Percentiles rank a stretch among this genome's conserved stretches.
phyloP scores from a whole-genome alignment of 768 basidiomycete species.

The Auriscalpium vulgare region DNA sequence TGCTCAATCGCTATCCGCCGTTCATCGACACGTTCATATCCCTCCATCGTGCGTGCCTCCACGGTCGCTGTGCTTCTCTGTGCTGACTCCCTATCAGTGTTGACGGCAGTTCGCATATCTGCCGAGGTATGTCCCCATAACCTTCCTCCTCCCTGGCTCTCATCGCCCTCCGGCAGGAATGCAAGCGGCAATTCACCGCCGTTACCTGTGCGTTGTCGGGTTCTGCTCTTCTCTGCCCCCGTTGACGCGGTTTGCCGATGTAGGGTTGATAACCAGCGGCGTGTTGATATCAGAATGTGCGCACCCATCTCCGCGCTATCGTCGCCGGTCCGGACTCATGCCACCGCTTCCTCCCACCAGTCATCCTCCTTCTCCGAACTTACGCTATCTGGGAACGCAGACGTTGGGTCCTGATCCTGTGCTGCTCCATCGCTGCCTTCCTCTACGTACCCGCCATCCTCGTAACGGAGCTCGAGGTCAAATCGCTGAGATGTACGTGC shows the following conservation, averaged over 20 bases:
- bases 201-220: constrained; percentile 15
- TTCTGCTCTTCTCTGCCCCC: neutral
- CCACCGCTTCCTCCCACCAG: constrained; percentile 14
- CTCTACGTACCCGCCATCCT: neutral
- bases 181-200: constrained; percentile 18
- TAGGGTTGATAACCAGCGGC: constrained; percentile 30
- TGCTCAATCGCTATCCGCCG: constrained; percentile 33
- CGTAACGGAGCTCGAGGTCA: neutral
- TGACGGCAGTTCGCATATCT: neutral
- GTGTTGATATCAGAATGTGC: constrained; percentile 31
- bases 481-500: neutral
- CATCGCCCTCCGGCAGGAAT: neutral
- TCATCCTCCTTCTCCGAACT: constrained; percentile 34
- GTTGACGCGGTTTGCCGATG: constrained; percentile 25
- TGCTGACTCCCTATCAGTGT: neutral
- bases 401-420: constrained; percentile 25
- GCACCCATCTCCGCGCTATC: neutral
- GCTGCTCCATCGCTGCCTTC: constrained; percentile 22
- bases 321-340: neutral
- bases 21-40: constrained; percentile 31
- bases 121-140: neutral
- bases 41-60: constrained; percentile 19
- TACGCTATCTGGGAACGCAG: constrained; percentile 37
- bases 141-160: neutral
- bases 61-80: neutral